These are phyloP conservation scores for Scortechinia acanthostroma DNA, from an alignment of 2,329 filamentous ascomycete genomes.

Conservation along the genomic window DNA sequence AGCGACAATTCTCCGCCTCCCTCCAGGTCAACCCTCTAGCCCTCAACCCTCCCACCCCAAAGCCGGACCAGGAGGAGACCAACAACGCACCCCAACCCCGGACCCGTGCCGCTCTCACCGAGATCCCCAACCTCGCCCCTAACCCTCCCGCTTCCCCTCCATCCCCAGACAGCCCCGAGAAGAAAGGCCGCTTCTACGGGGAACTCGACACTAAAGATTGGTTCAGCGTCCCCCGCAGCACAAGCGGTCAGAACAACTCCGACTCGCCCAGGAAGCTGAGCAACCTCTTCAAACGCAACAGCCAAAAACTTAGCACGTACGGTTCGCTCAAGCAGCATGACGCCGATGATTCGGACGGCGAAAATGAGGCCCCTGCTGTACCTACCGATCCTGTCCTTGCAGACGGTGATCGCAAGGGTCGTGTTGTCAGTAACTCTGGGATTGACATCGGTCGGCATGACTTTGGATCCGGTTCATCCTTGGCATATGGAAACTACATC, in stretches of 20 bases:
- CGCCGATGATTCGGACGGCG: slow-evolving; percentile 7
- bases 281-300: background rate
- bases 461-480: slow-evolving; percentile 11
- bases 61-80: background rate
- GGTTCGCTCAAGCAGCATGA: background rate
- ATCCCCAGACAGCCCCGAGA: slow-evolving; percentile 16
- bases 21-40: background rate
- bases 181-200: slow-evolving; percentile 26
- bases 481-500: slow-evolving; percentile 29
- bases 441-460: slow-evolving; percentile 17
- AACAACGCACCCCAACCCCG: background rate
- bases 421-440: slow-evolving; percentile 30
- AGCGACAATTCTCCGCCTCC: too few species aligned
- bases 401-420: slow-evolving; percentile 28
- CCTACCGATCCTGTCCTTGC: too few species aligned
- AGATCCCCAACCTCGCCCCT: background rate
- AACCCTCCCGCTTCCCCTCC: slow-evolving; percentile 7
- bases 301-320: background rate
- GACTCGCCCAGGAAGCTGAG: background rate
- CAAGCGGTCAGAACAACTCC: background rate
- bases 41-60: background rate
- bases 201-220: slow-evolving; percentile 15
- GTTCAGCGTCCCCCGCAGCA: slow-evolving; percentile 8
- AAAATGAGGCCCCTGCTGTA: slow-evolving; percentile 6
- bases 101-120: background rate